Evolutionary conservation across 2,329 filamentous ascomycete species (phyloP).

Genomic region (Fusarium gaditjirri): DNA sequence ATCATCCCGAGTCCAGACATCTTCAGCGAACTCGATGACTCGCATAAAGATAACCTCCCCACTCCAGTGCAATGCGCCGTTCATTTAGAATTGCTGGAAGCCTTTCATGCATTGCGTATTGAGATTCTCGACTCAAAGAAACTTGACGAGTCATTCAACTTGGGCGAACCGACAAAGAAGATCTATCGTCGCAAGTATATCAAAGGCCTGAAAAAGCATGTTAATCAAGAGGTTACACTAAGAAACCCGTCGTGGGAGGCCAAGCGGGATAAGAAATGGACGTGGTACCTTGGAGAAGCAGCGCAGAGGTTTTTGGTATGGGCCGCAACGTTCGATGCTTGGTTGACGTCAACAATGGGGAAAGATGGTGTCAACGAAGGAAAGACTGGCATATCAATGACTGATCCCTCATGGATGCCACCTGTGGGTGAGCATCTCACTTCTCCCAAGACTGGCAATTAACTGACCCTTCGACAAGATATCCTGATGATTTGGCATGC

Average conservation of each 20-base stretch:
- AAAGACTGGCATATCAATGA: neutral
- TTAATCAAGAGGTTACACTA: conserved; percentile 13
- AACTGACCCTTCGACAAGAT: conserved; percentile 13
- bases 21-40: conserved; percentile 9
- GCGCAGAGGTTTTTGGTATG: conserved; percentile 39
- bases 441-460: neutral
- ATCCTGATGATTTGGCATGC: conserved; percentile 38
- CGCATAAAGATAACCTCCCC: conserved; percentile 13
- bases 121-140: conserved; percentile 23
- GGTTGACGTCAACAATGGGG: neutral
- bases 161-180: conserved; percentile 15
- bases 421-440: conserved; percentile 22
- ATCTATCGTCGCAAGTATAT: conserved; percentile 30
- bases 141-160: conserved; percentile 26
- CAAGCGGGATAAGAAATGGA: conserved; percentile 32
- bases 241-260: conserved; percentile 16
- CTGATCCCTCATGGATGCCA: conserved; percentile 14
- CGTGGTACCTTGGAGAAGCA: conserved; percentile 36
- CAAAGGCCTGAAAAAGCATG: conserved; percentile 9
- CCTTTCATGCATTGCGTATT: conserved; percentile 62
- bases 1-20: conserved; percentile 23
- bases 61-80: conserved; percentile 56
- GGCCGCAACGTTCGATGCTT: conserved; percentile 18
- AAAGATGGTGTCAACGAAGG: neutral
- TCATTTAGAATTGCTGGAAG: conserved; percentile 69